Evolutionary conservation across 108 stramenopile genomes (phyloP).

Genomic region (Fragilaria crotonensis): DNA sequence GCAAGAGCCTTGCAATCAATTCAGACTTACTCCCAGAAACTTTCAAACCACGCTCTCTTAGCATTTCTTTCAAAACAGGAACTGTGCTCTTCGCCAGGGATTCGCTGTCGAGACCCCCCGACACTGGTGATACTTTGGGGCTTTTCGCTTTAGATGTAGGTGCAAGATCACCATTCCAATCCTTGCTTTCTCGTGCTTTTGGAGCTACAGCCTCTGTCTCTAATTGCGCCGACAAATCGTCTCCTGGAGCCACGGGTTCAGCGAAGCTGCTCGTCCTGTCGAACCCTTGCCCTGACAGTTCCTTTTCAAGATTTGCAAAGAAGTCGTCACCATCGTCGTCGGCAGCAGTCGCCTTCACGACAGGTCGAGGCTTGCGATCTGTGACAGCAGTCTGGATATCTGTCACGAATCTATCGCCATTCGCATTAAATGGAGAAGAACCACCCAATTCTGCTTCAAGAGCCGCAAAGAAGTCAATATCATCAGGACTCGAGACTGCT

Average conservation of each 20-base stretch:
- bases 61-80: slow-evolving; percentile 67
- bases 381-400: neutral
- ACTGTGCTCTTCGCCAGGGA: slow-evolving; percentile 33
- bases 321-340: slow-evolving; percentile 48
- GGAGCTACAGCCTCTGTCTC: too few species aligned
- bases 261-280: neutral
- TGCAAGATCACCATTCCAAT: too few species aligned
- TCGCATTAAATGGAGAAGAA: slow-evolving; percentile 1
- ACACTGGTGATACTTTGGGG: too few species aligned
- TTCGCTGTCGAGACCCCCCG: too few species aligned
- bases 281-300: slow-evolving; percentile 13
- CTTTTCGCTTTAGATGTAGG: too few species aligned
- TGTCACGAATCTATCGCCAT: neutral
- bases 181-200: too few species aligned
- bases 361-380: neutral
- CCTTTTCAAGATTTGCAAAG: slow-evolving; percentile 56
- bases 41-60: slow-evolving; percentile 60
- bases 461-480: slow-evolving; percentile 65
- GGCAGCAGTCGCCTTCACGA: neutral
- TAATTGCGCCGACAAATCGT: neutral
- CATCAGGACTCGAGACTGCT: slow-evolving; percentile 23
- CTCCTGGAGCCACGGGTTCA: too few species aligned
- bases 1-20: slow-evolving; percentile 61
- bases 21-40: slow-evolving; percentile 82
- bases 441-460: slow-evolving; percentile 44